Evolutionary conservation across 176 grass and related monocot genomes (phyloP).

Genomic region (Tuctoria greenei): DNA sequence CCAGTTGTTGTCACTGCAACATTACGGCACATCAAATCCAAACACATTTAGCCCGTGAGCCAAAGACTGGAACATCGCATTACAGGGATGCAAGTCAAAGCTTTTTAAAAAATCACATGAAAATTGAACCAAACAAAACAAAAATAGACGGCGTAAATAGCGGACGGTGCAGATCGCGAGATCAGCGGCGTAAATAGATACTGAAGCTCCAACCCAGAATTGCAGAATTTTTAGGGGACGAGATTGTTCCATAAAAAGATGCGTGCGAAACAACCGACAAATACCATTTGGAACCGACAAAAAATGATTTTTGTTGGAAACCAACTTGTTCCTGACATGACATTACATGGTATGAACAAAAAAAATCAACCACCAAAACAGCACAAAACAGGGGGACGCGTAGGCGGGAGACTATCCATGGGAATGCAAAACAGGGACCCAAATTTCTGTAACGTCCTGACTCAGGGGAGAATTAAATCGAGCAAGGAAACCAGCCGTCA

Average conservation of each 20-base stretch:
- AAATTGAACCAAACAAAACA: not conserved
- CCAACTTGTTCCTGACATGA: slow-evolving; percentile 23
- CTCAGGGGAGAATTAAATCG: slow-evolving; percentile 3
- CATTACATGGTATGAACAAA: slow-evolving; percentile 13
- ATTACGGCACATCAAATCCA: slow-evolving; percentile 26
- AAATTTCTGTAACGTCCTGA: not conserved
- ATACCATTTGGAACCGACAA: not conserved
- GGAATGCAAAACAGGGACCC: slow-evolving; percentile 23
- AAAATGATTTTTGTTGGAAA: not conserved
- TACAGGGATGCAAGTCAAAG: not conserved
- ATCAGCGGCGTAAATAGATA: not conserved
- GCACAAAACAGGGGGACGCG: not conserved
- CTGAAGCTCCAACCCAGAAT: not conserved
- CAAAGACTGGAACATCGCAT: slow-evolving; percentile 18
- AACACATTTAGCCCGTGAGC: not conserved
- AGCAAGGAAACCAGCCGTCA: not conserved
- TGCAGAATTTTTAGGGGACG: not conserved
- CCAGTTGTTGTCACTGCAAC: slow-evolving; percentile 71
- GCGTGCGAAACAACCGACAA: not conserved
- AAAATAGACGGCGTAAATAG: slow-evolving; percentile 27
- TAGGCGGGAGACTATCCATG: not conserved
- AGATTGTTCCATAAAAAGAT: not conserved
- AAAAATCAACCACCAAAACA: not conserved
- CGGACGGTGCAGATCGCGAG: not conserved
- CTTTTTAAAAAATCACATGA: not conserved